Conservation (phyloP, 2,329 filamentous ascomycete genomes). For the Coccinonectria pachysandricola region DNA sequence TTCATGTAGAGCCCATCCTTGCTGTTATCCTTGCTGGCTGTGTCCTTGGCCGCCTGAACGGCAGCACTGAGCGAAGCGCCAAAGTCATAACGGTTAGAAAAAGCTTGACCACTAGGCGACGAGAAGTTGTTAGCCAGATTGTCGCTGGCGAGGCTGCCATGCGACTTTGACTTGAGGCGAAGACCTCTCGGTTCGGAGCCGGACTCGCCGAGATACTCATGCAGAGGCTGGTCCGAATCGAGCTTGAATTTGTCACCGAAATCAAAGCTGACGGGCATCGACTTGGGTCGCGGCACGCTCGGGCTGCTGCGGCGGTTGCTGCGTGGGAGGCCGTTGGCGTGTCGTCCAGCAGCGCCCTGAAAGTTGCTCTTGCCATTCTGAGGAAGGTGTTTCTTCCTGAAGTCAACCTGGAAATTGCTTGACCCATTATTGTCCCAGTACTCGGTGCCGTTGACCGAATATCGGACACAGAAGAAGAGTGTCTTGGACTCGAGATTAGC, state of each 20-base stretch:
- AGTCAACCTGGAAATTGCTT: slow-evolving; percentile 90
- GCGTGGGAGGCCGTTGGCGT: slow-evolving; percentile 49
- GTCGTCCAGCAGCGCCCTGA: slow-evolving; percentile 39
- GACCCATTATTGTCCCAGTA: slow-evolving; percentile 90
- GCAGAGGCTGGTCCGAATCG: slow-evolving; percentile 48
- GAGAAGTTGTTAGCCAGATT: slow-evolving; percentile 42
- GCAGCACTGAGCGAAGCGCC: slow-evolving; percentile 81
- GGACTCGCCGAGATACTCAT: slow-evolving; percentile 55
- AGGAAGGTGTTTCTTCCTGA: slow-evolving; percentile 65
- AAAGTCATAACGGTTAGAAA: slow-evolving; percentile 93
- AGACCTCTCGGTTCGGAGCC: slow-evolving; percentile 43
- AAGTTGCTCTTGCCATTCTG: slow-evolving; percentile 47
- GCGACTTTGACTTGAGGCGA: slow-evolving; percentile 62
- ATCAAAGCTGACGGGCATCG: slow-evolving; percentile 52
- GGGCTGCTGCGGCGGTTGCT: slow-evolving; percentile 47
- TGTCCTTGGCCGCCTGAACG: slow-evolving; percentile 61
- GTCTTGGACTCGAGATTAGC: slow-evolving; percentile 89
- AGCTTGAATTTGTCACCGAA: slow-evolving; percentile 54
- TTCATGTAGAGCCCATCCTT: slow-evolving; percentile 51
- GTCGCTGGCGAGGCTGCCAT: slow-evolving; percentile 52
- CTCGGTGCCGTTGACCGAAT: slow-evolving; percentile 72
- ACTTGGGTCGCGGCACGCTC: slow-evolving; percentile 38
- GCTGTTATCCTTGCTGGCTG: slow-evolving; percentile 45
- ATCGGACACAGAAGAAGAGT: slow-evolving; percentile 83
- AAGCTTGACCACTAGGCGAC: slow-evolving; percentile 58